Percentiles rank a stretch among this genome's conserved stretches.
These are phyloP conservation scores for Microthlaspi erraticum DNA, from an alignment of 345 rosid species.

Conservation along the genomic window DNA sequence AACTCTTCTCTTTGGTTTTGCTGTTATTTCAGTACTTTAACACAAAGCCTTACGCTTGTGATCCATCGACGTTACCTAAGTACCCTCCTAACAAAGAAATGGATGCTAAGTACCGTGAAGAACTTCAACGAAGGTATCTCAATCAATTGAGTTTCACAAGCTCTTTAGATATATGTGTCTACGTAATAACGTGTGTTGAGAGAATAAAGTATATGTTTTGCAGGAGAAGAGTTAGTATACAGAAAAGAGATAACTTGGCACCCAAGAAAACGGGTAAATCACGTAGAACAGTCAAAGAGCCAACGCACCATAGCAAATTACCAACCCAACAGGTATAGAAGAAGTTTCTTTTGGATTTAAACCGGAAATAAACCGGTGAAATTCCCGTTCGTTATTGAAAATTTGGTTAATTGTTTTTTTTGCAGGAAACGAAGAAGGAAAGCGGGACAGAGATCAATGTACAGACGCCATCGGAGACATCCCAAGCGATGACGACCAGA, in stretches of 20 bases:
- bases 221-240: slow-evolving; percentile 60
- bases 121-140: slow-evolving; percentile 56
- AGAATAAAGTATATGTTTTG: slow-evolving; percentile 1
- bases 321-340: slow-evolving; percentile 48
- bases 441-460: slow-evolving; percentile 22
- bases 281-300: slow-evolving; percentile 50
- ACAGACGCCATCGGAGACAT: slow-evolving; percentile 53
- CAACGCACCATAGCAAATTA: slow-evolving; percentile 37
- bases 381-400: neutral
- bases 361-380: slow-evolving; percentile 28
- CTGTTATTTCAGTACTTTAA: slow-evolving; percentile 58
- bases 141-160: slow-evolving; percentile 1
- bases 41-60: slow-evolving; percentile 66
- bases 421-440: slow-evolving; percentile 54
- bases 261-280: slow-evolving; percentile 51
- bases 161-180: neutral
- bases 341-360: neutral
- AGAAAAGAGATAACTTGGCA: slow-evolving; percentile 47
- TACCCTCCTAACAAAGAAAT: slow-evolving; percentile 82
- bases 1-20: neutral
- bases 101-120: slow-evolving; percentile 76
- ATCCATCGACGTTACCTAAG: slow-evolving; percentile 75
- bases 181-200: neutral
- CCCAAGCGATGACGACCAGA: slow-evolving; percentile 45
- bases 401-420: neutral